phyloP scores from a whole-genome alignment of 2,329 filamentous ascomycete genomes.

The Clarireedia sp. region DNA sequence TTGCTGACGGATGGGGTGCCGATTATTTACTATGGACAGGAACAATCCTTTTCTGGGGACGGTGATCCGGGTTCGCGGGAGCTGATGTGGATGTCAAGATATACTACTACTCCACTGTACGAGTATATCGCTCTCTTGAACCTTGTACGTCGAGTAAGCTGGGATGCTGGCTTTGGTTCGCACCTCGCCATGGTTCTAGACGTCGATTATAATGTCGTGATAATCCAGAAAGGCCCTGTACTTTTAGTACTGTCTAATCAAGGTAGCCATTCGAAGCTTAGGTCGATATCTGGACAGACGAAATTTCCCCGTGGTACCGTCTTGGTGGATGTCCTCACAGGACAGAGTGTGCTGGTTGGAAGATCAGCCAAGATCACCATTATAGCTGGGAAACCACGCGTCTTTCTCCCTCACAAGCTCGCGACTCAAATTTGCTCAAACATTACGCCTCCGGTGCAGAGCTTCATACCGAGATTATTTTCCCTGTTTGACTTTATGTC shows the following conservation, averaged over 20 bases:
- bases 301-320: conserved; percentile 11
- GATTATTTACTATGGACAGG: conserved; percentile 44
- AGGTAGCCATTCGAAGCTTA: conserved; percentile 7
- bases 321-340: conserved; percentile 13
- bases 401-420: conserved; percentile 10
- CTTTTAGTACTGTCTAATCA: conserved; percentile 15
- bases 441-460: conserved; percentile 5
- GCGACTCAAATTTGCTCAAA: conserved; percentile 6
- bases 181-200: conserved; percentile 9
- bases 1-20: conserved; percentile 43
- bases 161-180: conserved; percentile 13
- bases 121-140: conserved; percentile 13
- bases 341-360: conserved; percentile 13
- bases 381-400: conserved; percentile 8
- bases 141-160: conserved; percentile 10
- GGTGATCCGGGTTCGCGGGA: conserved; percentile 35
- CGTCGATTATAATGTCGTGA: conserved; percentile 5
- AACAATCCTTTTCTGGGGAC: conserved; percentile 38
- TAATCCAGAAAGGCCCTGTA: conserved; percentile 13
- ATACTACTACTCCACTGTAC: conserved; percentile 27
- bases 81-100: conserved; percentile 35
- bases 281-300: conserved; percentile 2
- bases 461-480: neutral
- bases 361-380: conserved; percentile 8
- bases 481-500: neutral